Evolutionary conservation across 1,139 yeast genomes (phyloP).

Genomic region (Taphrina populina): DNA sequence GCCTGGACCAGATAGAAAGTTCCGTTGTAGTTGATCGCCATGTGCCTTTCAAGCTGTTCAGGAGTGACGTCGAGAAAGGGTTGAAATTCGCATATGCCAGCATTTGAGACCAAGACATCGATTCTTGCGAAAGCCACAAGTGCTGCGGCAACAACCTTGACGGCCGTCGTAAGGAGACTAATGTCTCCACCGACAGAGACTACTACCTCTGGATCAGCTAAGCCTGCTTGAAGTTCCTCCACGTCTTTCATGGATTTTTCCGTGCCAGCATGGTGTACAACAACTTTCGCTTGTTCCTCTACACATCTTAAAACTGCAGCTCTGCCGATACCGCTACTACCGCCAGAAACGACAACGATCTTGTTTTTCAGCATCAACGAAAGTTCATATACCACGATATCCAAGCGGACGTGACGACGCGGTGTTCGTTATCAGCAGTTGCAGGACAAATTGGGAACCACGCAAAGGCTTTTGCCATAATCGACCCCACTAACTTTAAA

Average conservation of each 20-base stretch:
- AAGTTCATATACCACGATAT: no score
- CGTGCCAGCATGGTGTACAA: constrained; percentile 41
- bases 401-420: no score
- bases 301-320: constrained; percentile 48
- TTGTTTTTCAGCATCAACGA: constrained; percentile 34
- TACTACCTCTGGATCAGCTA: constrained; percentile 40
- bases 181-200: constrained; percentile 50
- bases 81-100: constrained; percentile 50
- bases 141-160: constrained; percentile 45
- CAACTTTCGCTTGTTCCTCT: constrained; percentile 40
- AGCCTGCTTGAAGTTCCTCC: constrained; percentile 38
- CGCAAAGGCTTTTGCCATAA: no score
- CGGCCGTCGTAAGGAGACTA: constrained; percentile 48
- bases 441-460: no score
- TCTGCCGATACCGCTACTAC: constrained; percentile 49
- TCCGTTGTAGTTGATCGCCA: constrained; percentile 51
- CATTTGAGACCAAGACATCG: constrained; percentile 52
- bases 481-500: no score
- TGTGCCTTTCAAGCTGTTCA: constrained; percentile 50
- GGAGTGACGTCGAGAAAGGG: constrained; percentile 48
- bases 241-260: constrained; percentile 20
- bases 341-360: constrained; percentile 47
- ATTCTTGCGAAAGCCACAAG: constrained; percentile 49
- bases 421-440: no score
- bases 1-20: constrained; percentile 52